Base-by-base conservation (phyloP, 2,329 filamentous ascomycete species). In the Sclerotinia borealis region DNA sequence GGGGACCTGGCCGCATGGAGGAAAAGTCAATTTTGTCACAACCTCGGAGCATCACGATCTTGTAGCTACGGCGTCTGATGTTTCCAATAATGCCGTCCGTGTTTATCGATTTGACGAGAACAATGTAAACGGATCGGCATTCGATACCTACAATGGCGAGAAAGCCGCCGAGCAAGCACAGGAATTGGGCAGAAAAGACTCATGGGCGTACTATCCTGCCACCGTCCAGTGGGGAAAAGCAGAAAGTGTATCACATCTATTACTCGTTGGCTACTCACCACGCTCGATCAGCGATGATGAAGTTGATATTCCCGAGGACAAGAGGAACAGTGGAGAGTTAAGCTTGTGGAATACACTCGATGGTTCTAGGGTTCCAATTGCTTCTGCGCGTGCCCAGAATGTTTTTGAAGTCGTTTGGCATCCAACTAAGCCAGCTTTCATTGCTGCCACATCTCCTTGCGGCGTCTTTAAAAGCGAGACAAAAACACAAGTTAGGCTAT, bases 371-470 rank as follows among this genome's bases (percentile, higher is more conserved):
- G 75, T 85, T 50, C 77, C 76, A 5, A 77, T 88, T 4, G 74
- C 78, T 25, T 80, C 81, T 3, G 81, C 79, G 1, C 80, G 80
- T 0, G 80, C 79, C 0, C 80, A 84, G 51, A 88, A 88, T 63
- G 83, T 87, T 1, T 88, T 88, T 50, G 85, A 88, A 68, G 82
- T 87, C 2, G 76, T 79, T 0, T 88, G 85, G 85, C 85, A 88
- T 69, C 85, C 85, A 0, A 77, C 71, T 0, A 76, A 81, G 51
- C 74, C 77, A 3, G 76, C 77, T 27, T 88, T 88, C 67, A 75
- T 84, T 6, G 83, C 79, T 4, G 85, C 84, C 2, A 87, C 84
- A 0, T 83, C 84, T 0, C 82, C 83, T 0, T 77, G 75, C 10
- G 79, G 79, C 0, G 61, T 31, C 15, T 72, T 76, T n/a, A 77